Conservation (phyloP, 495 filamentous ascomycete species). For the Tuber indicum region DNA sequence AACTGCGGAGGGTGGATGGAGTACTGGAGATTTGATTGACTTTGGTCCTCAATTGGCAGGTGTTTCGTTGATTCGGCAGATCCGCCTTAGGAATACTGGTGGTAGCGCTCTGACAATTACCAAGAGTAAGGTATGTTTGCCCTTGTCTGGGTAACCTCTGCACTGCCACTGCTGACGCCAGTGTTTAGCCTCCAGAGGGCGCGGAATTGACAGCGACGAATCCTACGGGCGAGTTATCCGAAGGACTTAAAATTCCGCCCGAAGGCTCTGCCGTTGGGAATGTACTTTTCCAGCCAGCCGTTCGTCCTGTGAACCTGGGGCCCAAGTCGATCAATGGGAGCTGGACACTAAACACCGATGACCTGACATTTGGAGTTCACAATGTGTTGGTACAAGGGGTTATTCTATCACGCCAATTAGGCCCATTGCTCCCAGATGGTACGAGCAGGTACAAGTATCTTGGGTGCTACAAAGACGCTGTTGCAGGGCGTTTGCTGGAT, state of each 20-base stretch:
- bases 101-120: conserved; percentile 43
- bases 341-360: conserved; percentile 47
- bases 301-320: conserved; percentile 35
- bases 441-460: conserved; percentile 42
- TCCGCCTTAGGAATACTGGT: conserved; percentile 44
- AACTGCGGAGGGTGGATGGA: conserved; percentile 41
- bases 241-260: conserved; percentile 41
- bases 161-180: conserved; percentile 16
- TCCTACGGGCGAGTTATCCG: conserved; percentile 42
- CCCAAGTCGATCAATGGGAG: conserved; percentile 34
- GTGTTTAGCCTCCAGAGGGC: conserved; percentile 40
- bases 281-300: conserved; percentile 41
- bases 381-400: conserved; percentile 42
- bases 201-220: conserved; percentile 39
- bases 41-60: conserved; percentile 42
- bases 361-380: conserved; percentile 44
- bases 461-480: conserved; percentile 44
- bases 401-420: conserved; percentile 35
- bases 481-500: conserved; percentile 38
- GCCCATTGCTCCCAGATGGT: conserved; percentile 41
- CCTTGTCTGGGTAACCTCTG: background rate
- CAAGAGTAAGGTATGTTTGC: conserved; percentile 37
- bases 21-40: conserved; percentile 32
- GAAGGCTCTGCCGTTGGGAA: conserved; percentile 35
- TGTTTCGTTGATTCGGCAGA: conserved; percentile 28